Evolutionary conservation across 495 filamentous ascomycete species (phyloP).

Genomic region (Xylaria longipes): DNA sequence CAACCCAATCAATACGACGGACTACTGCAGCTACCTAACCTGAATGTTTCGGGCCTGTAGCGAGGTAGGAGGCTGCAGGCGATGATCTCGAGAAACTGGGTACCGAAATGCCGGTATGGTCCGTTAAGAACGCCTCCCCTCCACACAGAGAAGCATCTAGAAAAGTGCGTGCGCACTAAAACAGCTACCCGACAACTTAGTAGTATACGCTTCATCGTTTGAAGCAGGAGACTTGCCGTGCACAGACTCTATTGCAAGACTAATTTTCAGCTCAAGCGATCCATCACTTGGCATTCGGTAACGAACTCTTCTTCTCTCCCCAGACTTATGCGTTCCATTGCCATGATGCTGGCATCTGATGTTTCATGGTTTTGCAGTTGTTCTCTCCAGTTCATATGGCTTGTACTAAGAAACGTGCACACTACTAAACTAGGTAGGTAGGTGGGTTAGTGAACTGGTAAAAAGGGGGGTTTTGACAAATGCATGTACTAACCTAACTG

Average conservation of each 20-base stretch:
- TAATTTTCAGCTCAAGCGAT: slow-evolving; percentile 3
- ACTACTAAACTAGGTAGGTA: not conserved
- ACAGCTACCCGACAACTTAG: not conserved
- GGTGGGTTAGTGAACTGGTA: not conserved
- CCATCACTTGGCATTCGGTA: not conserved
- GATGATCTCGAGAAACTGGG: not conserved
- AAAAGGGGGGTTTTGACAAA: not conserved
- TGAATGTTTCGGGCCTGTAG: not conserved
- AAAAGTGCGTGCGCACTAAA: not conserved
- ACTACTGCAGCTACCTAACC: not conserved
- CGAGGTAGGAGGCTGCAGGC: not conserved
- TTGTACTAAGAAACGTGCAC: not conserved
- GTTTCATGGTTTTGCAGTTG: not conserved
- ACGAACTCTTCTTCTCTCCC: not conserved
- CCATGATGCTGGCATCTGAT: slow-evolving; percentile 8
- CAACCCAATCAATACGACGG: not conserved
- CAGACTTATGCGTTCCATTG: not conserved
- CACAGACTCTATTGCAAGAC: not conserved
- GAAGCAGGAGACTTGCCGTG: not conserved
- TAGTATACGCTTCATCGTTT: not conserved
- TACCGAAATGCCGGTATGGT: not conserved
- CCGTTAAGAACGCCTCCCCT: not conserved
- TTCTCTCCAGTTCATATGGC: not conserved
- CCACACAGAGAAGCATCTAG: not conserved
- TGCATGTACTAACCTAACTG: slow-evolving; percentile 7